phyloP scores from a whole-genome alignment of 768 basidiomycete genomes.

The Tricholoma flavovirens region DNA sequence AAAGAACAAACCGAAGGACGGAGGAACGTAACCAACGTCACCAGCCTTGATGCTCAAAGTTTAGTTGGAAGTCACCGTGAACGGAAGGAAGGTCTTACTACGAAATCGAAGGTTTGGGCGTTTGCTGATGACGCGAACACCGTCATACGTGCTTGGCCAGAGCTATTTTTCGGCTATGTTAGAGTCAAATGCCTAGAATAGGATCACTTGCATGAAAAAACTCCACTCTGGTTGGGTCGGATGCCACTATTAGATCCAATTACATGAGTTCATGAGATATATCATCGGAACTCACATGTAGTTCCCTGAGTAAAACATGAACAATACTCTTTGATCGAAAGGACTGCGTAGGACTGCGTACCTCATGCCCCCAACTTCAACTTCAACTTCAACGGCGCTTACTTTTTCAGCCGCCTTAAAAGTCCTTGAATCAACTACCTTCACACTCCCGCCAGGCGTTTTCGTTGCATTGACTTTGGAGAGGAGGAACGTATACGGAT shows the following conservation, averaged over 20 bases:
- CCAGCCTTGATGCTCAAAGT: conserved; percentile 24
- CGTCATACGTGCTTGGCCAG: conserved; percentile 52
- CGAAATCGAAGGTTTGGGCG: conserved; percentile 57
- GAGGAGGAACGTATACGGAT: conserved; percentile 50
- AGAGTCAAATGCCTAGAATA: conserved; percentile 15
- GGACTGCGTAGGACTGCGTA: conserved; percentile 26
- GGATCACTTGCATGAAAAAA: conserved; percentile 42
- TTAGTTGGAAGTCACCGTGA: background rate
- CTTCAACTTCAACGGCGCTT: conserved; percentile 49
- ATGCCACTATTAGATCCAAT: conserved; percentile 48
- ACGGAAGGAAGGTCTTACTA: conserved; percentile 23
- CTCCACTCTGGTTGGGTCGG: conserved; percentile 67
- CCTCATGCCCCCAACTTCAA: conserved; percentile 60
- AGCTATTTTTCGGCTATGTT: conserved; percentile 25
- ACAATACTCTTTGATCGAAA: conserved; percentile 1
- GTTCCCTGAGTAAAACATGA: conserved; percentile 31
- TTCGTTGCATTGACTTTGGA: conserved; percentile 40
- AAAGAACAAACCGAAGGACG: conserved; percentile 24
- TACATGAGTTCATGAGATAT: background rate
- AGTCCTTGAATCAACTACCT: conserved; percentile 50
- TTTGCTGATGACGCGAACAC: conserved; percentile 54
- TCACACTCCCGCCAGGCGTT: conserved; percentile 51
- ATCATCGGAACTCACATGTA: conserved; percentile 37
- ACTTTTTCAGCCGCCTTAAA: conserved; percentile 51
- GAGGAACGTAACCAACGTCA: conserved; percentile 35